Evolutionary conservation across 2,329 filamentous ascomycete species (phyloP).

Genomic region (Epichloe scottii): DNA sequence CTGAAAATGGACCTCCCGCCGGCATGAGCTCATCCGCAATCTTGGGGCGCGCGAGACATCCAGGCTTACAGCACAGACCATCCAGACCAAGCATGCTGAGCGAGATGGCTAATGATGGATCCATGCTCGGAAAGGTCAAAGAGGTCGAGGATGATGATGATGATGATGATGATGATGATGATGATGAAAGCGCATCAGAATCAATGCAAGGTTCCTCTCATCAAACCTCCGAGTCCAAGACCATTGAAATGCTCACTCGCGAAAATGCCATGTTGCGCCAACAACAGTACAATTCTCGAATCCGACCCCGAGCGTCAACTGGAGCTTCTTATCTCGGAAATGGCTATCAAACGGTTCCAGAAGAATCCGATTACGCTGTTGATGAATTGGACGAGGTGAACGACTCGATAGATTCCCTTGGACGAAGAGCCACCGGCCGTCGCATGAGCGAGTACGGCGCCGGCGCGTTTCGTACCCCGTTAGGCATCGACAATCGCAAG

Average conservation of each 20-base stretch:
- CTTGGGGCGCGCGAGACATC: conserved; percentile 43
- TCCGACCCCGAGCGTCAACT: conserved; percentile 47
- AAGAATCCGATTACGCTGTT: conserved; percentile 60
- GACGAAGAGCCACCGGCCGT: conserved; percentile 33
- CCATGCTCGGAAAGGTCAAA: conserved; percentile 54
- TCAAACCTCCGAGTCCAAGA: conserved; percentile 46
- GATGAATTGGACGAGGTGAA: conserved; percentile 55
- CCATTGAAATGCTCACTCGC: conserved; percentile 48
- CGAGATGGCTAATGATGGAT: conserved; percentile 54
- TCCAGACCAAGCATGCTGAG: conserved; percentile 68
- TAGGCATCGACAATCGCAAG: conserved; percentile 47
- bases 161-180: conserved; percentile 53
- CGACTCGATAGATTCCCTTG: conserved; percentile 35
- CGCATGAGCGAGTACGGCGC: conserved; percentile 46
- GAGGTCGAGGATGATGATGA: conserved; percentile 59
- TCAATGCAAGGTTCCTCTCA: conserved; percentile 34
- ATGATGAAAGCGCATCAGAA: conserved; percentile 46
- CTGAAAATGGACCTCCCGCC: conserved; percentile 37
- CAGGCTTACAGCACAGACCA: conserved; percentile 66
- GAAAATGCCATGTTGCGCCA: conserved; percentile 52
- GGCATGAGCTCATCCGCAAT: conserved; percentile 34
- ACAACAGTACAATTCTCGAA: conserved; percentile 30
- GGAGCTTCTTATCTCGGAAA: conserved; percentile 41
- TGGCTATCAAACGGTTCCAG: conserved; percentile 45
- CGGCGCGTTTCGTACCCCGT: conserved; percentile 33